Evolutionary conservation across 352 stramenopile species (phyloP), one percentile per base, ranked within the genome.

Genomic region (Aphanomyces invadans): DNA sequence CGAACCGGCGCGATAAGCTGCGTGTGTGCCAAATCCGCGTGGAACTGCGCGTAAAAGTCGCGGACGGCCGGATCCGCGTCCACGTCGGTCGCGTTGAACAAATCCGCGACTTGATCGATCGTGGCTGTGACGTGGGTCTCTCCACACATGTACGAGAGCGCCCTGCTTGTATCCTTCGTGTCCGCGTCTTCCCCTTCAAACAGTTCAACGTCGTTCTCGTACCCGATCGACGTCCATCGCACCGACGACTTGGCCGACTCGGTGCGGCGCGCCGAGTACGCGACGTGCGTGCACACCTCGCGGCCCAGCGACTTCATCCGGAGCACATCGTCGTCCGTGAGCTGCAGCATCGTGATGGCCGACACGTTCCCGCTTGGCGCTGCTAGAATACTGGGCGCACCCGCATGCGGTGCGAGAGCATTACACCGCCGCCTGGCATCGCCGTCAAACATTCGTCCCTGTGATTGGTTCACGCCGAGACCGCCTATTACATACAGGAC

Each of bases 251-350:
- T 80, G 63, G 80, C 80, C 0, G 73, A 45, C 4, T 67, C 60
- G 29, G 60, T 53, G 11, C 76, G 77, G 32, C 85, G 76, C 59
- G 85, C 89, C 61, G 89, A 90, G 55, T 88, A 90, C 29, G 90
- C 81, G 9, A 93, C 85, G 60, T 93, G 83, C 66, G 90, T 93
- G 66, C 85, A 93, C 1, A 84, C 81, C 39, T 83, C 83, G 59
- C 90, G 89, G 4, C 81, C 85, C 12, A 93, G 73, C 3, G 76
- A 76, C 2, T 89, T 56, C 19, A 93, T 76, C 70, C 90, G 88
- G 56, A 83, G 80, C 46, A 66, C 76, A 62, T 91, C 85, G 53
- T 88, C 88, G 19, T n/a, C 29, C 70, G 74, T 91, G 25, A 93
- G 72, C 49, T 74, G 63, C 29, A 83, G 82, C 51, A 57, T 57